Base-by-base conservation (phyloP, 352 stramenopile genomes). In the Lagenidium giganteum region DNA sequence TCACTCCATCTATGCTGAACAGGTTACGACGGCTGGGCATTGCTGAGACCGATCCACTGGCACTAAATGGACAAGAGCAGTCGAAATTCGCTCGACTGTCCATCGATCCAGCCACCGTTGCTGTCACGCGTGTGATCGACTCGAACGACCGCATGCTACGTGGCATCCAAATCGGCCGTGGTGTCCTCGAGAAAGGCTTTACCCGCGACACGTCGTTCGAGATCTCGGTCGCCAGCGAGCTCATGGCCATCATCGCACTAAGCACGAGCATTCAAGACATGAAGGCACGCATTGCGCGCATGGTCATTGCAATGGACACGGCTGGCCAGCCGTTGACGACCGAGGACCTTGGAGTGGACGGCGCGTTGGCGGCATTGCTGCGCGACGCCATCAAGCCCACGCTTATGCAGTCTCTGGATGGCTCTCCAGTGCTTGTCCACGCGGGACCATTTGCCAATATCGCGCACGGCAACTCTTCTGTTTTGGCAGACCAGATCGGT, bases 361-460 rank as follows among this genome's bases (percentile, higher is more conserved):
- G 96, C 9, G 96, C 96, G 5, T 67, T 99, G 23, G 87, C 94
- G 9, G 96, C 98, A 25, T 76, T 99, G 33, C 98, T 99, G 95
- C 98, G 97, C 58, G 96, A 98, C 67, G 95, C 95, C 16, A 86
- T 98, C 30, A 83, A 98, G 70, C 95, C 96, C 1, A 98, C 95
- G 25, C 72, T 98, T 24, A 99, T 99, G 96, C 95, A 98, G 71
- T 98, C 95, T 0, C 79, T 98, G 3, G 96, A 99, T 61, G 85
- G 83, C 39, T 98, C 77, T 32, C 95, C 59, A 44, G 95, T 99
- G 21, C 85, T 99, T 32, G 95, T 99, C 16, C 96, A 99, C 69
- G 91, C 89, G 31, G 96, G 97, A 6, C 96, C 97, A 5, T 99
- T 99, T 57, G 97, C 95, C 18, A 98, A 98, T 61, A 98, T 99